Evolutionary conservation across 2,329 filamentous ascomycete species (phyloP), one percentile per base, ranked within the genome.

Genomic region (Colletotrichum musicola): DNA sequence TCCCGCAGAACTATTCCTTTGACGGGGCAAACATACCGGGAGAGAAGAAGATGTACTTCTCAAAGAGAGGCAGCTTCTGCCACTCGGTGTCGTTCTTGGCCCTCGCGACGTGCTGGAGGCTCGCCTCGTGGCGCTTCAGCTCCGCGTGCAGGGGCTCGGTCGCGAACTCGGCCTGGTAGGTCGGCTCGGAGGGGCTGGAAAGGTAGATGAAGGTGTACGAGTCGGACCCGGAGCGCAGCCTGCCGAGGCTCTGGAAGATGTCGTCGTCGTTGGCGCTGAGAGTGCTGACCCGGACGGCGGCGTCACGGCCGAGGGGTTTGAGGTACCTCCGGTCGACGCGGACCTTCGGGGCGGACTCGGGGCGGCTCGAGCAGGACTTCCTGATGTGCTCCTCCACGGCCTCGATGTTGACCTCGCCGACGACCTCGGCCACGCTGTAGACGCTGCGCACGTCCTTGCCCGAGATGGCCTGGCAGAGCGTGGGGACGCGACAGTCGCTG

Each of bases 11-110:
- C 5, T 14, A 10, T 18, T 14, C 9, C 12, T 46, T 25, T 2
- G 7, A 14, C 30, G 30, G 30, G 12, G 30, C 7, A 35, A 20
- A 83, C 86, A 74, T 82, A 95, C 93, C 93, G 75, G 94, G 93
- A 12, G 92, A 95, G 73, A 99, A 92, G 83, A 95, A 98, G 78
- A 97, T 92, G 80, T 99, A 99, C 79, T 93, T 94, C 81, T 97
- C 92, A 75, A 99, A 98, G 50, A 97, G 81, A 4, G 89, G 85
- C 35, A 85, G 78, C 42, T 80, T 84, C 65, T 85, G 75, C 60
- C 75, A 74, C 6, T 75, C 78, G 6, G 78, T 82, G 61, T 71
- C 75, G 68, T 87, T 84, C 16, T 77, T 75, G 18, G 80, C 80
- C 63, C 79, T 81, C 72, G 71, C 71, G 22, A 71, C 56, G n/a